Evolutionary conservation across 495 filamentous ascomycete genomes (phyloP), one percentile per base, ranked within the genome.

Genomic region (Lepraria neglecta): DNA sequence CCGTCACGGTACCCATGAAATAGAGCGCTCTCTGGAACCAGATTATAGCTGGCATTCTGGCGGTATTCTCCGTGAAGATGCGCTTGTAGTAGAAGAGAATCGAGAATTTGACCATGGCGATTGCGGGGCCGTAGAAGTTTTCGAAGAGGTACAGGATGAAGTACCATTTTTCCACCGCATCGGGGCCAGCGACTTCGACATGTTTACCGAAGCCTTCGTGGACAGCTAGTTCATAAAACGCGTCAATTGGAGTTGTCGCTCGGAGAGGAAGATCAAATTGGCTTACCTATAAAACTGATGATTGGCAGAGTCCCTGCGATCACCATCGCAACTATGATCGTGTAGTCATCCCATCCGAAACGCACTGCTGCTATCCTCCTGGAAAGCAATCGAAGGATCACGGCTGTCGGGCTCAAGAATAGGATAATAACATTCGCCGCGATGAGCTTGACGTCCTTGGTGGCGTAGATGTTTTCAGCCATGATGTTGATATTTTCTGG

Each of bases 161-260:
- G 38, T 55, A 45, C 59, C 59, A 55, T 27, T 61, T 45, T n/a
- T 53, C 48, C 2, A 17, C 30, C 12, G 59, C 59, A 15, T 55
- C 35, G 5, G 59, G 59, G 3, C 50, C 21, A 1, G 59, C 59
- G 4, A 33, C 38, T 0, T 17, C 19, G 6, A n/a, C 50, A 4
- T 61, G 59, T 38, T 45, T 55, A 17, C 59, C 59, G 31, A 61
- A 61, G 14, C 43, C 59, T n/a, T n/a, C 44, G 19, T 33, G 43
- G 10, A 31, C 40, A 9, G 50, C 50, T 61, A 12, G 12, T 38
- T 38, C 35, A 38, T 43, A 21, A 0, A 24, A 10, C 17, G 12
- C 7, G 12, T 42, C 40, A 31, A 38, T 33, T 27, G n/a, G 6
- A n/a, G 1, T 31, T 6, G 17, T 33, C 9, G 42, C 27, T 19